These are phyloP conservation scores for Pyrenopolyporus hunteri DNA, from an alignment of 495 filamentous ascomycete species.

Conservation along the genomic window DNA sequence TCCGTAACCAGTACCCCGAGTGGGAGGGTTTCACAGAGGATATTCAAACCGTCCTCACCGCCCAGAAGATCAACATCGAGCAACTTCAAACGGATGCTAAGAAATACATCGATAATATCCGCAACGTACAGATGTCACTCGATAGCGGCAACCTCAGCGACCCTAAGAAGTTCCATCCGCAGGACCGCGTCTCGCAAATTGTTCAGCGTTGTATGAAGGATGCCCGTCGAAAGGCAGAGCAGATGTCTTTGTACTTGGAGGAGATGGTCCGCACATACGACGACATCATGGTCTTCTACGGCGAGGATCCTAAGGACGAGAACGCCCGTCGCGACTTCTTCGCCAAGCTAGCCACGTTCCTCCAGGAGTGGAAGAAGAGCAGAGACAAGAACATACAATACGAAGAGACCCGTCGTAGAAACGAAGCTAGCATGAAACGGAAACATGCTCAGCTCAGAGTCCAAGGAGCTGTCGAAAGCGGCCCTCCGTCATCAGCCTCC, in stretches of 20 bases:
- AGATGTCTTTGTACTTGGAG: conserved; percentile 91
- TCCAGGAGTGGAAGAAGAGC: conserved; percentile 95
- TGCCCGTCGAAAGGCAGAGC: conserved; percentile 92
- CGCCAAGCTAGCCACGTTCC: conserved; percentile 88
- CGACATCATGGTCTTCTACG: conserved; percentile 96
- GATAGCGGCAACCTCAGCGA: conserved; percentile 95
- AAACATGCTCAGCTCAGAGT: conserved; percentile 75
- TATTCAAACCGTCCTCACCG: conserved; percentile 76
- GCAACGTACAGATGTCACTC: conserved; percentile 87
- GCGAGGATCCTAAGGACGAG: conserved; percentile 90
- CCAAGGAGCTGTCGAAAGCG: conserved; percentile 53
- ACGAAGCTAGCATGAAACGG: conserved; percentile 89
- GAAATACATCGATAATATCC: conserved; percentile 92
- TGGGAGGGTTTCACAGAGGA: conserved; percentile 91
- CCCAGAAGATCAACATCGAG: conserved; percentile 96
- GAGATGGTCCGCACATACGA: conserved; percentile 91
- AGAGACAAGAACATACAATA: conserved; percentile 85
- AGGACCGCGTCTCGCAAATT: conserved; percentile 91
- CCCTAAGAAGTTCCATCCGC: conserved; percentile 95
- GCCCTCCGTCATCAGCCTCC: conserved; percentile 70
- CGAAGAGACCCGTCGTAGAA: conserved; percentile 82
- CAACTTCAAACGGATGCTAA: conserved; percentile 87
- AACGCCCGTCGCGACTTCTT: conserved; percentile 97
- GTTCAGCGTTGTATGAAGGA: conserved; percentile 96
- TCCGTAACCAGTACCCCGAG: conserved; percentile 93